phyloP scores from a whole-genome alignment of 768 basidiomycete species.

The Multifurca ochricompacta region DNA sequence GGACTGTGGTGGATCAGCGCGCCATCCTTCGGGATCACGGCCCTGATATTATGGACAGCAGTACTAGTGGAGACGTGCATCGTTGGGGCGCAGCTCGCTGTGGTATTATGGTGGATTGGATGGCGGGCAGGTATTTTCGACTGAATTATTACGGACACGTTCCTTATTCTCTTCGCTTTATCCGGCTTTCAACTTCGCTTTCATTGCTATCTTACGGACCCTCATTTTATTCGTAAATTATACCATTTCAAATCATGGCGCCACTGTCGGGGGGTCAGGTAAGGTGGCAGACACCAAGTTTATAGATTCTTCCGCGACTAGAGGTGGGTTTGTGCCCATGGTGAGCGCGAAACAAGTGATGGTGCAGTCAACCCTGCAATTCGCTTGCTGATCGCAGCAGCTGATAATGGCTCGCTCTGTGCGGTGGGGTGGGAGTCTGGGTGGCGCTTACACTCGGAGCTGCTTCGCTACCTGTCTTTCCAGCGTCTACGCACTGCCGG shows the following conservation, averaged over 20 bases:
- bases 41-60: conserved; percentile 61
- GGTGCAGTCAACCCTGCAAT: conserved; percentile 2
- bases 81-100: conserved; percentile 49
- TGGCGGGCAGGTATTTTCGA: conserved; percentile 53
- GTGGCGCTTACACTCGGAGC: background rate
- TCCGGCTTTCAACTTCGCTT: conserved; percentile 1
- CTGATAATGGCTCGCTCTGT: conserved; percentile 1
- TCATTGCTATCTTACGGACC: background rate
- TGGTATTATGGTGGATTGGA: conserved; percentile 67
- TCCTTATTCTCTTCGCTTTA: background rate
- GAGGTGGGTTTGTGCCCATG: conserved; percentile 12
- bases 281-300: background rate
- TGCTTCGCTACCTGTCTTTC: conserved; percentile 6
- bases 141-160: conserved; percentile 21
- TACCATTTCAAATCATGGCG: conserved; percentile 9
- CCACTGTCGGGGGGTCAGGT: background rate
- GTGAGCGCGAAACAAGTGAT: conserved; percentile 1
- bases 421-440: background rate
- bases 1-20: conserved; percentile 56
- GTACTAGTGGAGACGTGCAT: conserved; percentile 52
- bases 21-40: conserved; percentile 56
- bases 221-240: conserved; percentile 18
- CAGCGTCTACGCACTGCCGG: conserved; percentile 47
- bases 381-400: conserved; percentile 2
- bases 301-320: conserved; percentile 12